phyloP scores from a whole-genome alignment of 352 stramenopile species.

The Pelagophyceae sp. region DNA sequence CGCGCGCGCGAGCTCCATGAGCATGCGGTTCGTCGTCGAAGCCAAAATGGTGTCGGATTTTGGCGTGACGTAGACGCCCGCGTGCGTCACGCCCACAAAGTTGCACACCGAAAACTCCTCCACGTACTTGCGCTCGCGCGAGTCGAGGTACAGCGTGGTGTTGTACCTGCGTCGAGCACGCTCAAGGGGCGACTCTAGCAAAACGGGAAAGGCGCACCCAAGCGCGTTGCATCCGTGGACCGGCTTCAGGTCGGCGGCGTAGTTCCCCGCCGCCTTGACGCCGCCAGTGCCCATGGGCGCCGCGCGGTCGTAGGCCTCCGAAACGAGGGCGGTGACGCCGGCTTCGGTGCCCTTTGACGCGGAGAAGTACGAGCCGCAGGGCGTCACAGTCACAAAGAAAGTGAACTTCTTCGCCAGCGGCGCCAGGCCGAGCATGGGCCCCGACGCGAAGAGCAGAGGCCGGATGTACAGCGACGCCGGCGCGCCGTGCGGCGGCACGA shows the following conservation, averaged over 20 bases:
- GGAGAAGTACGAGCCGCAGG: slow-evolving; percentile 28
- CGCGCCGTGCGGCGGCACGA: slow-evolving; percentile 23
- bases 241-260: slow-evolving; percentile 22
- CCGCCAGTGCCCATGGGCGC: slow-evolving; percentile 25
- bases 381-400: slow-evolving; percentile 23
- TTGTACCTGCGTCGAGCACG: too few relatives aligned
- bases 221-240: slow-evolving; percentile 2
- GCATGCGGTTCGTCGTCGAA: slow-evolving; percentile 4
- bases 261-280: slow-evolving; percentile 32
- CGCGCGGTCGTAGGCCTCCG: slow-evolving; percentile 23
- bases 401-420: slow-evolving; percentile 21
- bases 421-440: slow-evolving; percentile 26
- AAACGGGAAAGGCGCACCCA: too few relatives aligned
- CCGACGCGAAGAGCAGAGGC: slow-evolving; percentile 22
- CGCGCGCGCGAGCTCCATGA: slow-evolving; percentile 1
- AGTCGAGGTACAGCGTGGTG: slow-evolving; percentile 27
- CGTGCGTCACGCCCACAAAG: slow-evolving; percentile 20
- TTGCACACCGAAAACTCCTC: slow-evolving; percentile 35
- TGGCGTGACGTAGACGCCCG: background rate
- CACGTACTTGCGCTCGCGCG: slow-evolving; percentile 27
- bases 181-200: too few relatives aligned
- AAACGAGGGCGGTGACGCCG: slow-evolving; percentile 27
- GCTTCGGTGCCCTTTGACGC: slow-evolving; percentile 6
- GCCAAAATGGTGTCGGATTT: background rate
- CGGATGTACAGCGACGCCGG: slow-evolving; percentile 27